A percentile compares a stretch with the other conserved stretches of the same genome.
phyloP scores from a whole-genome alignment of 352 stramenopile genomes.

The Phytophthora palmivora region DNA sequence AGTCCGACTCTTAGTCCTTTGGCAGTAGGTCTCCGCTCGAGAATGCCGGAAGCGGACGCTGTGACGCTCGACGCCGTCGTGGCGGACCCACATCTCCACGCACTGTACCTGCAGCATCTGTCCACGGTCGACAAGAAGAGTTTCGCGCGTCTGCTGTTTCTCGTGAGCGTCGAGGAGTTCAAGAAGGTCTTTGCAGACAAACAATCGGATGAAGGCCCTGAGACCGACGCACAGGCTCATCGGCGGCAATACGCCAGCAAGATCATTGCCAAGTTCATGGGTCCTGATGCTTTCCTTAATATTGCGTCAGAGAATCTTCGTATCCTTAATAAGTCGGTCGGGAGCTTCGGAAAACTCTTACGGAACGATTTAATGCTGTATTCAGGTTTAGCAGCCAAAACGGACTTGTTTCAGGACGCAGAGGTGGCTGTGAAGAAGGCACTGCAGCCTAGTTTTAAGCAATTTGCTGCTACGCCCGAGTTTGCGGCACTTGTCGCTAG shows the following conservation, averaged over 20 bases:
- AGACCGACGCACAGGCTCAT: constrained; percentile 38
- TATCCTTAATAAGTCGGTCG: constrained; percentile 85
- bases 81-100: constrained; percentile 78
- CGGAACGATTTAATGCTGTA: constrained; percentile 83
- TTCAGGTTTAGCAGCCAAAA: constrained; percentile 72
- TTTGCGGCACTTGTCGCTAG: constrained; percentile 65
- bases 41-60: constrained; percentile 7
- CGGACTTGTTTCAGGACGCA: constrained; percentile 80
- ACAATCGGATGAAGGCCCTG: constrained; percentile 13
- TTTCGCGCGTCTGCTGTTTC: constrained; percentile 83
- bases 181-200: constrained; percentile 72
- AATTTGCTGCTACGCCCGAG: constrained; percentile 63
- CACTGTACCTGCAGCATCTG: constrained; percentile 83
- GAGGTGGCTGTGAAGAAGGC: constrained; percentile 76
- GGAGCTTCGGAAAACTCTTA: constrained; percentile 77
- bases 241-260: constrained; percentile 83
- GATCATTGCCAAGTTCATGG: constrained; percentile 91
- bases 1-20: constrained; percentile 29
- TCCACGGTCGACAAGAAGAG: constrained; percentile 67
- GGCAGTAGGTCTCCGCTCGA: not conserved
- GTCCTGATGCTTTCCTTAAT: constrained; percentile 79
- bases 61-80: constrained; percentile 80
- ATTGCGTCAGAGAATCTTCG: constrained; percentile 79
- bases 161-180: constrained; percentile 91
- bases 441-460: constrained; percentile 73